Base-by-base conservation (phyloP, 2,329 filamentous ascomycete genomes). In the Echinosphaeria canescens region DNA sequence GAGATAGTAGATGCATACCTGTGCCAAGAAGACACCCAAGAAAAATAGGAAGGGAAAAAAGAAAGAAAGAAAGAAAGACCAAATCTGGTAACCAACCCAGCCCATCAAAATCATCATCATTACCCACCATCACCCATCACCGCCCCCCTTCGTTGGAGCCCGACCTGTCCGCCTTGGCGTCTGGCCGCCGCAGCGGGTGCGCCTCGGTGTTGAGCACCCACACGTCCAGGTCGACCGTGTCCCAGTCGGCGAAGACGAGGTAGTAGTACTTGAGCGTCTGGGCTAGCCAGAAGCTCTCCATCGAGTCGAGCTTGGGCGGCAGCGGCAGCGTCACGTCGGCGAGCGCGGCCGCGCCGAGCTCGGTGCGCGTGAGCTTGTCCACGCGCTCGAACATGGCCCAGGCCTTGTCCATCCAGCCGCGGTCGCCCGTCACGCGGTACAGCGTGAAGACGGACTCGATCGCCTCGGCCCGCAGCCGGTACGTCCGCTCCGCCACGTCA, bases 381-480 rank as follows among this genome's bases (percentile, higher is more conserved):
- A 82, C 56, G 7, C 63, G 59, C 29, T 61, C 42, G 41, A 80
- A 81, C 75, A 82, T 81, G 29, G 54, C 52, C 75, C 75, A 81
- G 2, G 73, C 75, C 41, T 68, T 68, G 30, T 74, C 61, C 40
- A 65, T 65, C 59, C 69, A 75, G 26, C 54, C 50, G 2, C 54
- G 36, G 34, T 78, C 65, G 15, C 74, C 75, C 0, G 75, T 81
- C 31, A 79, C 55, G 30, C 75, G 64, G 43, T 74, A 80, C 54
- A 85, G 65, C 41, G 80, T 63, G 45, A 80, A 85, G 4, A 88
- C 64, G 10, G 69, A 75, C 50, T 85, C 78, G 28, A 85, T 80
- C 3, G 76, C 76, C 48, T 85, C 78, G 13, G 76, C 76, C 30
- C 72, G 61, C 24, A 80, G 53, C 16, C 75, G 63, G 40, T 78